phyloP scores from a whole-genome alignment of 2,329 filamentous ascomycete species.

The Thielaviopsis punctulata region DNA sequence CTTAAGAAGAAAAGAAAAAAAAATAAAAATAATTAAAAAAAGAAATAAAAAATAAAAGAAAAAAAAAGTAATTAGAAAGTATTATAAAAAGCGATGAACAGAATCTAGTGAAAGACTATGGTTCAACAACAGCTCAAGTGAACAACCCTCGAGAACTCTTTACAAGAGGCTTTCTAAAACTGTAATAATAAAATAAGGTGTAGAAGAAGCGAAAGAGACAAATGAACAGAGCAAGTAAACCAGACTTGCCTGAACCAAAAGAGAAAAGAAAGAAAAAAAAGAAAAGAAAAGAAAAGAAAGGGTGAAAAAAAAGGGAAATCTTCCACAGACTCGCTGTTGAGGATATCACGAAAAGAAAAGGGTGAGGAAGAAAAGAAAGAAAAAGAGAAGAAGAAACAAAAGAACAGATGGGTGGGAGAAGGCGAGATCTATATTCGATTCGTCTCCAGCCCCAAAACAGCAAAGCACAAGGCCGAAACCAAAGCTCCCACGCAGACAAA shows the following conservation, averaged over 20 bases:
- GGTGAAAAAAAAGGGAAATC: slow-evolving; percentile 18
- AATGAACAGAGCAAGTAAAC: slow-evolving; percentile 12
- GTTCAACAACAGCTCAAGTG: not conserved
- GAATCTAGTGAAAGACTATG: not conserved
- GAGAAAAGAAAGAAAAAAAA: slow-evolving; percentile 13
- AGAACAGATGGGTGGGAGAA: slow-evolving; percentile 18
- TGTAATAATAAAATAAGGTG: not conserved
- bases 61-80: slow-evolving; percentile 1
- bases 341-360: slow-evolving; percentile 8
- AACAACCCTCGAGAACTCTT: not conserved
- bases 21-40: not conserved
- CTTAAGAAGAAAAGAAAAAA: slow-evolving; percentile 1
- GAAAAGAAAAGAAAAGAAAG: slow-evolving; percentile 7
- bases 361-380: slow-evolving; percentile 17
- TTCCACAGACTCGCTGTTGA: slow-evolving; percentile 31
- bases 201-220: slow-evolving; percentile 8
- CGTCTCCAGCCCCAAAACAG: not conserved
- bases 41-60: slow-evolving; percentile 12
- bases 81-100: slow-evolving; percentile 3
- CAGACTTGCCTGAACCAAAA: slow-evolving; percentile 10
- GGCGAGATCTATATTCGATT: slow-evolving; percentile 9
- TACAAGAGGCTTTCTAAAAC: not conserved
- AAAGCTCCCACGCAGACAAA: not conserved
- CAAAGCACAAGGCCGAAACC: not conserved
- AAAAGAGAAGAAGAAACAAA: slow-evolving; percentile 19